Evolutionary conservation across 2,329 filamentous ascomycete genomes (phyloP), one percentile per base, ranked within the genome.

Genomic region (Apiospora arundinis): DNA sequence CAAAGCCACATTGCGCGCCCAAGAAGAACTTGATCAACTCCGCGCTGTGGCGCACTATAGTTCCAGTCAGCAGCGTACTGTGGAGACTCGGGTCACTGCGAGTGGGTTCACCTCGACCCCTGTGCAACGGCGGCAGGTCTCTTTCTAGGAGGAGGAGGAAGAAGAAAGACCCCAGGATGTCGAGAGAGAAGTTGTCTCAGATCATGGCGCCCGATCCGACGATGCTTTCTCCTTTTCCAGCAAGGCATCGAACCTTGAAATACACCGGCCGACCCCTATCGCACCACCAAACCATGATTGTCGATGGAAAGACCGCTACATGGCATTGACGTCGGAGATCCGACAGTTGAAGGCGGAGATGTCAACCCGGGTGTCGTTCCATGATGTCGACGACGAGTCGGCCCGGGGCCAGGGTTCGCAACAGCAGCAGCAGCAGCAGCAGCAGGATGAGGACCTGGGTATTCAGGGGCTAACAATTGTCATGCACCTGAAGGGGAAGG

Each of bases 391-490:
- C 32, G 46, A 44, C 4, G 37, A 32, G 23, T 46, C 16, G 25
- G 74, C 76, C 60, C 73, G 71, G 42, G 56, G 42, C 9, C 74
- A 73, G 7, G 69, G 68, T 21, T 56, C 71, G 6, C 63, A 16
- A n/a, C 73, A 70, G 25, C 74, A 16, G 23, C 73, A 70, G 25
- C 74, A 78, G 28, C 63, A 12, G n/a, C 73, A 70, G 25, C 74
- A 78, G 28, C 75, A 77, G 9, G 80, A 81, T 46, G 80, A 80
- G 21, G 81, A 84, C 32, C 73, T 84, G 65, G 83, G 82, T 21
- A 83, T 88, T 42, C 81, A 86, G 71, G 85, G 85, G 14, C 76
- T 88, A 69, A 88, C 86, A 7, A 84, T 88, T 72, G 83, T 87
- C 66, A 80, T 89, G 77, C 87, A 87, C 77, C 78, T 86, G 75